Base-by-base conservation (phyloP, 106 monocot species). In the Dendrobium nobile region DNA sequence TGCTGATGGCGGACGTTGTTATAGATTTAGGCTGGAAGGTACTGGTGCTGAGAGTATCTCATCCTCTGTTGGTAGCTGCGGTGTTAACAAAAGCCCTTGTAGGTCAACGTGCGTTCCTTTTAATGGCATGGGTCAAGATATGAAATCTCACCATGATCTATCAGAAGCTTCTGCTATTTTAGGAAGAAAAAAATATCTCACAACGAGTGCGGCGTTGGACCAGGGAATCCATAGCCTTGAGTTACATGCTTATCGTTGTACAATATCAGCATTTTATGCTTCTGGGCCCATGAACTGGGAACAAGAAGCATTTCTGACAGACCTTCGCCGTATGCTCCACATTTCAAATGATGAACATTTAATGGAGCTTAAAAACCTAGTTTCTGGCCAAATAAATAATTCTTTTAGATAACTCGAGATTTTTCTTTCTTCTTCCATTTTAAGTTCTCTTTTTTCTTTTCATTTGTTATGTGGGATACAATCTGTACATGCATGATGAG, bases 291-390 rank as follows among this genome's bases (percentile, higher is more conserved):
- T 94, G 45, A 91, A 81, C 78, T 94, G 94, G 94, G 88, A 88
- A 77, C 77, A 86, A 77, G 94, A 91, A 85, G 78, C 72, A 78
- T 76, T 88, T 77, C 54, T 94, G 81, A 86, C 91, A 65, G 80
- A 94, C 47, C 91, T 94, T 31, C 91, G 91, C 17, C 77, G 85
- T 67, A 47, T 61, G 72, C 89, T 89, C 43, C 85, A 94, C 54
- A 87, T 94, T 83, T 89, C 94, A 65, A 85, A 84, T 86, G 94
- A 91, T 82, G 94, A 94, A 77, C 91, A 91, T 77, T 67, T 85
- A 81, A 77, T 58, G 58, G 87, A 84, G 86, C 74, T 91, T 75
- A 89, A 81, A 80, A 78, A 88, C 80, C 70, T 93, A 41, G 41
- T 15, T 22, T 27, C n/a, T 76, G n/a, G 15, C 22, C 11, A 26